Evolutionary conservation across 495 filamentous ascomycete species (phyloP), one percentile per base, ranked within the genome.

Genomic region (Evernia prunastri): DNA sequence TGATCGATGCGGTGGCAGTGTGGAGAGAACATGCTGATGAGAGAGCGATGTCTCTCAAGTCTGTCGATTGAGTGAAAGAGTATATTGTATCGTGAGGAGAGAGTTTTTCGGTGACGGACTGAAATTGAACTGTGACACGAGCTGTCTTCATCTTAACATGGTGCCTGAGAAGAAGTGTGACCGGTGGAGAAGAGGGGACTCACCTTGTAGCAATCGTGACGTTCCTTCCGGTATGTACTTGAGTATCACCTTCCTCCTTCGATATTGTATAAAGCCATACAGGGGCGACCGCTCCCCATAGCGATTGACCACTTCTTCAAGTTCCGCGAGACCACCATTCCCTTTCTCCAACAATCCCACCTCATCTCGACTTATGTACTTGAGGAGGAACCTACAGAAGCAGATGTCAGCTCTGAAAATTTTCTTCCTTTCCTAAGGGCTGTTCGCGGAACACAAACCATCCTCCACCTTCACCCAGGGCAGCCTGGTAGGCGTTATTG

Each of bases 111-210:
- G 86, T 82, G 56, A 98, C 77, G 37, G 90, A 86, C 63, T 89
- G 88, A 70, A 96, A 96, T 73, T 98, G 95, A 12, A 98, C 94
- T n/a, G 90, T 84, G 33, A 89, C 90, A 67, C 94, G 92, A 60
- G 92, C 94, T 97, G 67, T 58, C 13, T n/a, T 33, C 29, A 45
- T 56, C 36, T 63, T 45, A 63, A 39, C 57, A 68, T 40, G 40
- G 20, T 63, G 47, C 63, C 36, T 57, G 56, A 54, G 15, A 60
- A 33, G 40, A 39, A 29, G 12, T 25, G 3, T 36, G 25, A 8
- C 27, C n/a, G 12, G n/a, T 53, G 27, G 23, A 13, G 31, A 59
- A 54, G 43, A 18, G 47, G 61, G 66, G 49, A 67, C 82, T 68
- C 75, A 96, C 94, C 94, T 88, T 94, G 89, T 31, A 98, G 75